Evolutionary conservation across 306 rosid genomes (phyloP), one percentile per base, ranked within the genome.

Genomic region (Vigna reflexopilosa): DNA sequence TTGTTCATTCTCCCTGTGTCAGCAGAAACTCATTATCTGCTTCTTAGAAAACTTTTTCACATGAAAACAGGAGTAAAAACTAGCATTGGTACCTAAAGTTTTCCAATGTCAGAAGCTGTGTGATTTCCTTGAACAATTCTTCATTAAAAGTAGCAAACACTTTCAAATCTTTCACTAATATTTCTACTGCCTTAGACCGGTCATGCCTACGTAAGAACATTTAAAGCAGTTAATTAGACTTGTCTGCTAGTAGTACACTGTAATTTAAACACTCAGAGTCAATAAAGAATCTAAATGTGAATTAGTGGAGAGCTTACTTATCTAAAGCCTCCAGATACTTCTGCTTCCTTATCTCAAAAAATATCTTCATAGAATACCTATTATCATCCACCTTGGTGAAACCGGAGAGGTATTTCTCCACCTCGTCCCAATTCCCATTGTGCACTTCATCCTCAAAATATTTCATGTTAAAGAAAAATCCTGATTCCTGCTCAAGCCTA

Each of bases 361-460:
- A 95, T 44, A 95, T 95, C 92, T 95, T 95, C 98, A 95, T 95
- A 51, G 98, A 95, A 72, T 92, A 95, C 26, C 98, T 92, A 80
- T 95, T 95, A 70, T 95, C 98, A 75, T 95, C 98, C 55, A 95
- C 98, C 84, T 95, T 95, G 1, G 98, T 95, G 87, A 95, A 95
- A 74, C 98, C 98, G 63, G 98, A 92, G 34, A 95, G 93, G 89
- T 95, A 95, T 78, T 71, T 95, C 75, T 95, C 98, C 68, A 95
- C 98, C 82, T 95, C 98, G 66, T 95, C 98, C 98, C 98, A 95
- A 83, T 95, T 95, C 66, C 98, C 98, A 85, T 81, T 88, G 54
- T 95, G 98, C 78, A 95, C 98, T 87, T 95, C 98, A 75, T 95
- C 98, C 84, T 95, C 98, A 83, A 95, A 95, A 85, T 95, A 95